Evolutionary conservation across 2,329 filamentous ascomycete genomes (phyloP), one percentile per base, ranked within the genome.

Genomic region (Penicillium janthinellum): DNA sequence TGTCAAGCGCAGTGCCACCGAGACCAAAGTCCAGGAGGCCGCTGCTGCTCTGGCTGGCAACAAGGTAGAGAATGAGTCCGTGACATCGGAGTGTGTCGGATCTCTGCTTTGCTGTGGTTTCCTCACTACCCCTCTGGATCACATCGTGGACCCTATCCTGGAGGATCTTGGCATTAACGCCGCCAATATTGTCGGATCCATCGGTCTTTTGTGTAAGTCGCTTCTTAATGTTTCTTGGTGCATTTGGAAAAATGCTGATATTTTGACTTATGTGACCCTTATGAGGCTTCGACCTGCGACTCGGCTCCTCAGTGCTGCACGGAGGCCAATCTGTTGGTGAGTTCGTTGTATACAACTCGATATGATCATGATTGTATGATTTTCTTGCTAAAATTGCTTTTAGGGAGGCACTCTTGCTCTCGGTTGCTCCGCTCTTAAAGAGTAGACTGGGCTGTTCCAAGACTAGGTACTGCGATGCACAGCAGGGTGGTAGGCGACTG

Each of bases 261-360:
- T n/a, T 45, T 22, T n/a, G 15, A 10, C 11, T 38, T 41, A 74
- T 71, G 71, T 56, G 60, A 68, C 52, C 45, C 62, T 7, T 71
- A 71, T 47, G 61, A 66, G 11, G 38, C 54, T 8, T 37, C 54
- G 11, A 55, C 28, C n/a, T 73, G 71, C 55, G 6, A 44, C 11
- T 56, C 60, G 12, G 57, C 34, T 28, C 70, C 70, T 49, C 64
- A 71, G 62, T 73, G 71, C 70, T 73, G 70, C 59, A 68, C 70
- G 17, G 70, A 73, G 60, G 65, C 57, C 41, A 73, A 72, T 54
- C 54, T 73, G 39, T 52, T 72, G 60, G 71, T 72, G 66, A 57
- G 67, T 64, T 22, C 22, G 12, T 44, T 14, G 22, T 4, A 22
- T 22, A 22, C 22, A 22, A 22, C 22, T 22, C 22, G 22, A 22